Evolutionary conservation across 2,329 filamentous ascomycete species (phyloP), one percentile per base, ranked within the genome.

Genomic region (Hymenotorrendiella dingleyae): DNA sequence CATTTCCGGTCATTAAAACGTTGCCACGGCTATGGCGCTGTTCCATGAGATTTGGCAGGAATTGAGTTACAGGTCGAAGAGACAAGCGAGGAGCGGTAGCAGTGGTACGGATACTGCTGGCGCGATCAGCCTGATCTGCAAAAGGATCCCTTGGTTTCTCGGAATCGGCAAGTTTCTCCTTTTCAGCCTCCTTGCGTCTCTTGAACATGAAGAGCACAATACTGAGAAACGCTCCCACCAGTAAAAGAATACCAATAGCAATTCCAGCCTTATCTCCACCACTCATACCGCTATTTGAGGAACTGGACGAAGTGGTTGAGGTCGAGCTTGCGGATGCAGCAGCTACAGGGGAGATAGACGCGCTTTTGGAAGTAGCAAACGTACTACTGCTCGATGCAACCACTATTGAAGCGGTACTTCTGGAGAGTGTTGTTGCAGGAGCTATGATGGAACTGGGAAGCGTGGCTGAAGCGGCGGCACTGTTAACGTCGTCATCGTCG

Each of bases 1-100:
- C 54, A 48, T 45, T 38, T 36, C 46, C 41, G 52, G 44, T 59
- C 23, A 63, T 62, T 42, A 72, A 62, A 23, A 63, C 65, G 46
- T 68, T 67, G 23, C 67, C 69, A 46, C 70, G 73, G 65, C 71
- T 78, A 26, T 63, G 59, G 38, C 70, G 67, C 58, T 72, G 71
- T 42, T 76, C 73, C 6, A 67, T 43, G 47, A 86, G 74, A 57
- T 78, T 80, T 4, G 87, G 85, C 28, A 86, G 73, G 65, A 95
- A 90, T 57, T 93, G 81, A 29, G 87, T 91, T 36, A 93, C 77
- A 3, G 89, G 89, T 37, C 88, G 83, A 41, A 95, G 52, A 59
- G 87, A 94, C 48, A 96, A 74, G 49, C 83, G 83, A n/a, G 89
- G 88, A 33, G 89, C 82, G 24, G 69, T 74, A 22, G 72, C 69